Conservation (phyloP, 345 rosid species). For the Eucalyptus microcorys region DNA sequence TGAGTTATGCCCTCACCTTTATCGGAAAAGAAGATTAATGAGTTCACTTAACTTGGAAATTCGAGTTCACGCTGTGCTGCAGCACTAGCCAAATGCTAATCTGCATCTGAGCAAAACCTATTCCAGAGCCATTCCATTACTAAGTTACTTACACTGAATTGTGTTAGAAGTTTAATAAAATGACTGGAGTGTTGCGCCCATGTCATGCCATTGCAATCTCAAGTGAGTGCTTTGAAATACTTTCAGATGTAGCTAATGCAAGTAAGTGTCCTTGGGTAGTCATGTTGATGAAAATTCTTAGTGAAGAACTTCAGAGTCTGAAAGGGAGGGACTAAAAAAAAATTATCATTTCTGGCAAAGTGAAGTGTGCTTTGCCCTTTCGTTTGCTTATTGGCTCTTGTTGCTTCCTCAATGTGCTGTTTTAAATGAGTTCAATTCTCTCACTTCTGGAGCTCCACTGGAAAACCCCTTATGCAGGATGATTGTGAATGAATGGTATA, state of each 20-base stretch:
- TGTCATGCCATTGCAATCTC: background rate
- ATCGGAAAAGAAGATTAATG: background rate
- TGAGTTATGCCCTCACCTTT: background rate
- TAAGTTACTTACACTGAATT: background rate
- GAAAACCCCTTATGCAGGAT: slow-evolving; percentile 36
- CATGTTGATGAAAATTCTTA: background rate
- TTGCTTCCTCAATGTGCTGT: background rate
- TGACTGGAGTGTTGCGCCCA: background rate
- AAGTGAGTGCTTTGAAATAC: background rate
- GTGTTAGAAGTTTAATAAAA: background rate
- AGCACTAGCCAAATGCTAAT: background rate
- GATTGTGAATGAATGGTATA: slow-evolving; percentile 74
- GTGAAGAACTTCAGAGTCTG: background rate
- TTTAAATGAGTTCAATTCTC: background rate
- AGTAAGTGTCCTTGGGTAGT: background rate
- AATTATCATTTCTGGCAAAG: background rate
- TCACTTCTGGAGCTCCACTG: background rate
- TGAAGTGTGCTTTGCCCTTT: background rate
- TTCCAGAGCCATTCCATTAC: background rate
- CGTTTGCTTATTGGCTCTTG: background rate
- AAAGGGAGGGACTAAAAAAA: background rate
- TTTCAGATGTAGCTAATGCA: background rate
- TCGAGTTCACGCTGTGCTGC: background rate
- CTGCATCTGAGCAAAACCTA: no score
- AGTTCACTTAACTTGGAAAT: background rate